Base-by-base conservation (phyloP, 805 yeast genomes). In the Sugiyamaella smithiae region DNA sequence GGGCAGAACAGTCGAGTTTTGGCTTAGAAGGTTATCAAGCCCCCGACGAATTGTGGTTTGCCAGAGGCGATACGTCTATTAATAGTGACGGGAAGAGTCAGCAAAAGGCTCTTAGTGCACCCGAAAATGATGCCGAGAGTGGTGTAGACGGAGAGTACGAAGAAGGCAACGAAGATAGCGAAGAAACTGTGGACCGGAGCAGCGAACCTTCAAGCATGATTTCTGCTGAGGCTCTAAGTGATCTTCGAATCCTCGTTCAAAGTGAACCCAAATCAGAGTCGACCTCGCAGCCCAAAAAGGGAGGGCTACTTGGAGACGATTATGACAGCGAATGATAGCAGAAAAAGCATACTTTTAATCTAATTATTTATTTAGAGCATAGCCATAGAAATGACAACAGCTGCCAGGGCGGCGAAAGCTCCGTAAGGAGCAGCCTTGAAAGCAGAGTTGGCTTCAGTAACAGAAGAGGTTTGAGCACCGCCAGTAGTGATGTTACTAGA, bases 1-100 rank as follows among this genome's bases (percentile, higher is more conserved):
- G 51, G 16, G 23, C 38, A 11, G 19, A 16, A 9, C 45, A 45
- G n/a, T 38, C 50, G 22, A 36, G 51, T 26, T 55, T 57, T 23
- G 57, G 55, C 11, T 43, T 62, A 22, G 53, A 57, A 40, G 66
- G 64, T 2, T 62, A 61, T 28, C 51, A 54, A 16, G 64, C 60
- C 12, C 60, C 62, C 3, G 64, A 60, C 17, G 62, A 55, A 3
- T 36, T 60, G 29, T 51, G 54, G 52, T 58, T 52, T 46, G 50
- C 55, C 5, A 43, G 47, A 9, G 57, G 58, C 9, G 48, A 47
- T 12, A 46, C 45, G 29, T 26, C 58, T 8, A 49, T 51, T 17
- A 56, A 56, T 32, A 49, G 53, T 5, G 48, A 44, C 31, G 49
- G 19, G 17, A 40, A 25, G 14, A 29, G 33, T 16, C 16, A 29